Conservation (phyloP, 148 eudicot species). For the Agrostemma githago region DNA sequence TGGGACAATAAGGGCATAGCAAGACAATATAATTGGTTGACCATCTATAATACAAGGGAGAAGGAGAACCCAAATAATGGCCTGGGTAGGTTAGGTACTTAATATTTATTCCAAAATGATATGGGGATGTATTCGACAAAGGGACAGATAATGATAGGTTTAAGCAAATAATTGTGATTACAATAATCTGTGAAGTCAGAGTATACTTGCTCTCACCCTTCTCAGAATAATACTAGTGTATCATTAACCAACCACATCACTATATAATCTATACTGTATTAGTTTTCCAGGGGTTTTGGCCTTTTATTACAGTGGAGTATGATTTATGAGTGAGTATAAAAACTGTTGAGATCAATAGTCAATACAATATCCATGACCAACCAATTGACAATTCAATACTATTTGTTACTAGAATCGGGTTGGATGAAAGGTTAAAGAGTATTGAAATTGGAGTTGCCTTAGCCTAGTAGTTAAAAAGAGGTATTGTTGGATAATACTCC, state of each 20-base stretch:
- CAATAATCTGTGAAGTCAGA: constrained; percentile 2
- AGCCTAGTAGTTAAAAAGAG: no score
- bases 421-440: no score
- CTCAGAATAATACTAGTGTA: not conserved
- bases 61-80: constrained; percentile 5
- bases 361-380: no score
- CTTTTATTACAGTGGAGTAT: no score
- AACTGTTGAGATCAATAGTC: no score
- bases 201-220: not conserved
- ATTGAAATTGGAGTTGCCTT: no score
- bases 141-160: constrained; percentile 15
- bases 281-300: not conserved
- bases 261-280: no score
- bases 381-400: no score
- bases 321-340: no score
- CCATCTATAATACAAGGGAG: constrained; percentile 5
- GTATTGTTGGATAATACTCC: no score
- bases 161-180: constrained; percentile 3
- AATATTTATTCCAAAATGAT: constrained; percentile 2
- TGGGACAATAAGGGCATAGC: constrained; percentile 12
- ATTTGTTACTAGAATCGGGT: no score
- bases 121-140: constrained; percentile 13
- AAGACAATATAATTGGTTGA: constrained; percentile 9
- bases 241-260: not conserved
- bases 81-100: constrained; percentile 1